These are phyloP conservation scores for Sporothrix humicola DNA, from an alignment of 2,329 filamentous ascomycete genomes.

Conservation along the genomic window DNA sequence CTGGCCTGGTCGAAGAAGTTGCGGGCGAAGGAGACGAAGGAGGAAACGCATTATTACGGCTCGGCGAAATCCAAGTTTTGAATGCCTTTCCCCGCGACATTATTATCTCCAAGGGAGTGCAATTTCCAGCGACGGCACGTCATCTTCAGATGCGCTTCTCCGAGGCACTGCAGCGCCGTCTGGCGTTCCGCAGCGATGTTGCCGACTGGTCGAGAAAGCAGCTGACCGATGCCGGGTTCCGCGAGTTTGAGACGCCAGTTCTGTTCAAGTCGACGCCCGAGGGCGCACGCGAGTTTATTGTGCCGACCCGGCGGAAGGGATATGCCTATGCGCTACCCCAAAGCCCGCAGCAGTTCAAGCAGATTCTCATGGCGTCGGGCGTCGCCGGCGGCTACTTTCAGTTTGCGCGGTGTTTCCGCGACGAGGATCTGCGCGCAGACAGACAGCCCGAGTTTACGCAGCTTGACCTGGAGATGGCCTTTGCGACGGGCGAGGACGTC, in stretches of 20 bases:
- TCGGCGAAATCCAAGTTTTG: constrained; percentile 68
- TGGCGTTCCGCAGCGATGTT: constrained; percentile 69
- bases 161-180: constrained; percentile 65
- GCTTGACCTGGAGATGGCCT: constrained; percentile 94
- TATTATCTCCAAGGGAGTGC: constrained; percentile 74
- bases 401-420: constrained; percentile 91
- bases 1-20: constrained; percentile 45
- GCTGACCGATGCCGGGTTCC: constrained; percentile 57
- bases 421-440: constrained; percentile 91
- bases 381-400: constrained; percentile 79
- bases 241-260: constrained; percentile 87
- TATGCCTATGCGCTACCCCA: constrained; percentile 90
- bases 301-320: constrained; percentile 79
- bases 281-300: constrained; percentile 91
- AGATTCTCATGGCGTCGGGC: constrained; percentile 93
- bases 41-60: constrained; percentile 42
- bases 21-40: background rate
- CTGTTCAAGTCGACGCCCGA: constrained; percentile 98
- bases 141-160: constrained; percentile 87
- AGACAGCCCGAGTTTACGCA: constrained; percentile 94
- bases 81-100: constrained; percentile 78
- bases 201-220: constrained; percentile 36
- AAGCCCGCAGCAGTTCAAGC: constrained; percentile 98
- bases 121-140: constrained; percentile 75
- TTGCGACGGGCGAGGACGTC: constrained; percentile 73